These are phyloP conservation scores for Hyaloscypha variabilis DNA, from an alignment of 495 filamentous ascomycete genomes.

Conservation along the genomic window DNA sequence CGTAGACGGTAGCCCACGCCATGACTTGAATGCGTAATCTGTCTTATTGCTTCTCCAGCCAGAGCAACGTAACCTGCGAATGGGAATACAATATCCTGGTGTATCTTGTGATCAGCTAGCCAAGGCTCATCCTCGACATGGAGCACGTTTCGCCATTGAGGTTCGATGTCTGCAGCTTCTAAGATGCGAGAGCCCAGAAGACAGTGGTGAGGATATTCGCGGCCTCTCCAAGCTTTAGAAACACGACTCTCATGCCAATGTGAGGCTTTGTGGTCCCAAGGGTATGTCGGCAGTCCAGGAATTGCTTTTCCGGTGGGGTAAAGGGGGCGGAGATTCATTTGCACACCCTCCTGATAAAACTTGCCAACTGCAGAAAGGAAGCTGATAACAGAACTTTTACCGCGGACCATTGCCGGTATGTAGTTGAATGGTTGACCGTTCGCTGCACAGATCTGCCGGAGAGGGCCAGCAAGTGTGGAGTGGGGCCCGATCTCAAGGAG, in stretches of 20 bases:
- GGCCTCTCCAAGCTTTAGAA: slow-evolving; percentile 47
- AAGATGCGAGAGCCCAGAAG: slow-evolving; percentile 52
- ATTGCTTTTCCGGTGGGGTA: slow-evolving; percentile 32
- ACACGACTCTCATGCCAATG: slow-evolving; percentile 50
- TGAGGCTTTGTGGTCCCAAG: slow-evolving; percentile 51
- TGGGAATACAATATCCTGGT: slow-evolving; percentile 48
- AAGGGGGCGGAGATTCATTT: slow-evolving; percentile 40
- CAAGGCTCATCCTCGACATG: slow-evolving; percentile 46
- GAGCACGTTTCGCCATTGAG: slow-evolving; percentile 44
- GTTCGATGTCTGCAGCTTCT: slow-evolving; percentile 49
- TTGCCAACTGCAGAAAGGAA: slow-evolving; percentile 46
- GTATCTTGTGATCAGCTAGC: slow-evolving; percentile 49
- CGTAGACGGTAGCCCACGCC: background rate
- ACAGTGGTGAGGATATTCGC: slow-evolving; percentile 48
- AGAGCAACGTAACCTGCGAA: slow-evolving; percentile 50
- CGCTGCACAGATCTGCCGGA: slow-evolving; percentile 51
- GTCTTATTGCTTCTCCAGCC: slow-evolving; percentile 47
- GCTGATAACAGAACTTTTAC: slow-evolving; percentile 45
- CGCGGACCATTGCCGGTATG: slow-evolving; percentile 43
- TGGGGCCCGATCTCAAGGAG: slow-evolving; percentile 68
- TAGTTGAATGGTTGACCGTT: slow-evolving; percentile 36
- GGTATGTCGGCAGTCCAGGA: slow-evolving; percentile 49
- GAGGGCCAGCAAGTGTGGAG: slow-evolving; percentile 59
- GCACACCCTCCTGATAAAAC: slow-evolving; percentile 44
- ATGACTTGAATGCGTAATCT: slow-evolving; percentile 27